Conservation (phyloP, 352 stramenopile species). For the Globisporangium nodosum region DNA sequence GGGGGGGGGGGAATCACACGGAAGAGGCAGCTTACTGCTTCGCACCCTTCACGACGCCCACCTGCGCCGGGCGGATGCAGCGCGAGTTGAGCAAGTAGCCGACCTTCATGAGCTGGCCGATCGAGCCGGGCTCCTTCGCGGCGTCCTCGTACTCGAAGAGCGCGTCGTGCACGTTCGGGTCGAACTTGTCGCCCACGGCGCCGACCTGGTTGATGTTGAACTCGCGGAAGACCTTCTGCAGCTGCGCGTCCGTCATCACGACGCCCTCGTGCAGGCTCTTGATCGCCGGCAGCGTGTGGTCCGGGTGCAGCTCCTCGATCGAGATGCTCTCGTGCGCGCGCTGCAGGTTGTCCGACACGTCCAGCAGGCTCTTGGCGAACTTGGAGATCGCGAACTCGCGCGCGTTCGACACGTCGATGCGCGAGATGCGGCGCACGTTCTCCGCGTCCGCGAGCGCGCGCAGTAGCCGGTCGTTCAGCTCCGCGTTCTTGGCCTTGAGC, state of each 20-base stretch:
- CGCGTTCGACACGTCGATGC: constrained; percentile 91
- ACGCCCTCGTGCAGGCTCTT: constrained; percentile 82
- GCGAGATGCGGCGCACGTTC: constrained; percentile 95
- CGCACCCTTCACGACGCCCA: constrained; percentile 81
- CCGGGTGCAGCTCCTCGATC: constrained; percentile 60
- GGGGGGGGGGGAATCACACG: not conserved
- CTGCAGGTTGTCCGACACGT: constrained; percentile 97
- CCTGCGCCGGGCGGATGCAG: constrained; percentile 95
- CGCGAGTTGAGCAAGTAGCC: constrained; percentile 96
- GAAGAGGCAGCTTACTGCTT: constrained; percentile 9
- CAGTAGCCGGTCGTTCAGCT: constrained; percentile 85
- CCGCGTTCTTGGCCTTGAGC: constrained; percentile 62
- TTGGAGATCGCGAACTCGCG: constrained; percentile 94
- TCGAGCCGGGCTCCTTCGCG: constrained; percentile 79
- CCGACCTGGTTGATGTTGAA: constrained; percentile 92
- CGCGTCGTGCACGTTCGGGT: constrained; percentile 97
- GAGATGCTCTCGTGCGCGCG: constrained; percentile 90
- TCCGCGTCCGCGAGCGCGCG: constrained; percentile 95
- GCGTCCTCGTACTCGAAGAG: constrained; percentile 96
- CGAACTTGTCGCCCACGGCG: constrained; percentile 94
- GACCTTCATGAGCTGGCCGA: constrained; percentile 96
- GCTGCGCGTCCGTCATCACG: constrained; percentile 93
- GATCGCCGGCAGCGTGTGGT: constrained; percentile 63
- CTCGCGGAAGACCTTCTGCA: constrained; percentile 95
- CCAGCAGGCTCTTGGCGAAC: constrained; percentile 96